Evolutionary conservation across 2,329 filamentous ascomycete genomes (phyloP), one percentile per base, ranked within the genome.

Genomic region (Neobulgaria alba): DNA sequence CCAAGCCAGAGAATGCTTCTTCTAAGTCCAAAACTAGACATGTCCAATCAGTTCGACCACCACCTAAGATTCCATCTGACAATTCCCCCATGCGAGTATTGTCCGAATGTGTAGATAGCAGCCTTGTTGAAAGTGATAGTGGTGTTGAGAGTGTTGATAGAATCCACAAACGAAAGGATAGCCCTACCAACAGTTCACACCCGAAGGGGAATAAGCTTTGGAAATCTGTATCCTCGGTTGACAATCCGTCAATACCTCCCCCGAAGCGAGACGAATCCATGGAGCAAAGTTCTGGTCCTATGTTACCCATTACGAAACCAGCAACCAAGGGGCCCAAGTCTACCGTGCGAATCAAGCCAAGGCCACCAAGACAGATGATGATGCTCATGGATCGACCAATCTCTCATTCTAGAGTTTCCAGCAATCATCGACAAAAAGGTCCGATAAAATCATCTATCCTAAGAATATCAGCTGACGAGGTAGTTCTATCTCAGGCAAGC

Each of bases 301-400:
- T 31, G 5, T 43, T 43, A 12, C 38, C 43, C 16, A 29, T 16
- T n/a, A 21, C 9, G 12, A 32, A 39, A 9, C 35, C 33, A 3
- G 41, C 36, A 20, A 36, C 42, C 7, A 34, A 43, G 2, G 43
- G 38, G 16, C 35, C 51, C 5, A 42, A 36, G n/a, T 52, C 56
- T 19, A 36, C 51, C 31, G 36, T 60, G 32, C 50, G 54, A 20
- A 57, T 60, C 26, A 60, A 51, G 37, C 42, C 56, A 17, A 50
- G 52, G 39, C 45, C 51, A 16, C 50, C 45, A 17, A 46, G 40
- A 32, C 52, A 50, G 31, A 57, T 59, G 53, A 53, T 59, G 49
- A 57, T 60, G 54, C 47, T 56, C 15, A 50, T 57, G 47, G 47
- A 50, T 30, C 41, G 43, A 14, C 41, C 51, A 8, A 45, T 29